Conservation (phyloP, 2,329 filamentous ascomycete species). For the Neopestalotiopsis sp. region DNA sequence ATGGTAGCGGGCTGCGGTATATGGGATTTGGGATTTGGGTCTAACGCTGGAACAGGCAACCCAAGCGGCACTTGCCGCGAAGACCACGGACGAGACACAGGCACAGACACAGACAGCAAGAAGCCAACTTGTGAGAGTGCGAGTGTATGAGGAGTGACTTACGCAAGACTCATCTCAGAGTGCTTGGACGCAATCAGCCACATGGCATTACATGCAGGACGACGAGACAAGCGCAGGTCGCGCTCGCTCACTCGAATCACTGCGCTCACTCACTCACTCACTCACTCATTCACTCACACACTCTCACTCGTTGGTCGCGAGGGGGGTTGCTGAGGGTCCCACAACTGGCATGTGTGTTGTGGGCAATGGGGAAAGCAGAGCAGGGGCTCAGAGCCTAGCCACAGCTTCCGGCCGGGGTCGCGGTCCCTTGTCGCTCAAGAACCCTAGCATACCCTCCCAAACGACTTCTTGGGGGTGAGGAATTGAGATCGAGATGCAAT, state of each 20-base stretch:
- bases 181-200: neutral
- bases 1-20: neutral
- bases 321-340: neutral
- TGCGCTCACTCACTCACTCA: neutral
- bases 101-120: too few species aligned
- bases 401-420: neutral
- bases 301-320: neutral
- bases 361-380: neutral
- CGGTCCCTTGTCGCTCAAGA: neutral
- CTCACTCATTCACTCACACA: neutral
- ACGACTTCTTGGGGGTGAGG: neutral
- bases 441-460: conserved; percentile 7
- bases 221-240: conserved; percentile 5
- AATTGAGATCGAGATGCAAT: conserved; percentile 11
- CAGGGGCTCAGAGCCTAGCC: conserved; percentile 4
- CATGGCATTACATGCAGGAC: conserved; percentile 15
- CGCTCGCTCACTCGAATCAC: neutral
- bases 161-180: neutral
- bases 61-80: conserved; percentile 3
- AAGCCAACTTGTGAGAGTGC: neutral
- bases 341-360: neutral
- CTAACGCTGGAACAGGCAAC: neutral
- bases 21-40: neutral
- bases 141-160: neutral
- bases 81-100: neutral